Evolutionary conservation across 306 rosid genomes (phyloP), one percentile per base, ranked within the genome.

Genomic region (Macrotyloma uniflorum): DNA sequence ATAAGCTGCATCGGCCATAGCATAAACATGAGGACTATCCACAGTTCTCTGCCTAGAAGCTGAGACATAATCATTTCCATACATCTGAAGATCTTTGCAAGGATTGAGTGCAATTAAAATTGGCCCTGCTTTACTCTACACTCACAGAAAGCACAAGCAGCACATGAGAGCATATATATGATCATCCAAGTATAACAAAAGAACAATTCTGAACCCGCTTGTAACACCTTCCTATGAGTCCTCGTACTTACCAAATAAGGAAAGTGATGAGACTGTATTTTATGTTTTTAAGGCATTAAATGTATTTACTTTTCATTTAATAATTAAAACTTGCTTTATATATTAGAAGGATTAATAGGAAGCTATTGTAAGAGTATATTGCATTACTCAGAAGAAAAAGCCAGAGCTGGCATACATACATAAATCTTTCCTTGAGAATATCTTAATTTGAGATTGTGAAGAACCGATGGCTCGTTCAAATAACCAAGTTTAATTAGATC

Each of bases 101-200:
- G 98, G 98, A 79, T 96, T 96, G 80, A 96, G 64, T 63, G 97
- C 92, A 66, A 93, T 81, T 83, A 93, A 85, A 79, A 96, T 65
- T n/a, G 96, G 89, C 67, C 99, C 99, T 3, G 98, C 99, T 87
- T 96, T 96, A 82, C 87, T 90, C 99, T 96, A 74, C 88, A 83
- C 36, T 24, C 63, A 74, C 68, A 67, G 42, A 80, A 87, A 76
- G 73, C 75, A 84, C 67, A 32, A 72, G 47, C 51, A 70, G 68
- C 42, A 77, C 38, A 68, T 57, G 67, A 77, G 87, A 78, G 47
- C 36, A 80, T 68, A 66, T 62, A 78, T 61, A 74, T 54, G 74
- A 72, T 28, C 45, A 70, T 26, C 74, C 3, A 22, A 79, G 45
- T 19, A 38, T 50, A 82, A 59, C 81, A 43, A 66, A 66, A 19